Evolutionary conservation across 164 flowering plant genomes (phyloP), one percentile per base, ranked within the genome.

Genomic region (Nymphaea thermarum): DNA sequence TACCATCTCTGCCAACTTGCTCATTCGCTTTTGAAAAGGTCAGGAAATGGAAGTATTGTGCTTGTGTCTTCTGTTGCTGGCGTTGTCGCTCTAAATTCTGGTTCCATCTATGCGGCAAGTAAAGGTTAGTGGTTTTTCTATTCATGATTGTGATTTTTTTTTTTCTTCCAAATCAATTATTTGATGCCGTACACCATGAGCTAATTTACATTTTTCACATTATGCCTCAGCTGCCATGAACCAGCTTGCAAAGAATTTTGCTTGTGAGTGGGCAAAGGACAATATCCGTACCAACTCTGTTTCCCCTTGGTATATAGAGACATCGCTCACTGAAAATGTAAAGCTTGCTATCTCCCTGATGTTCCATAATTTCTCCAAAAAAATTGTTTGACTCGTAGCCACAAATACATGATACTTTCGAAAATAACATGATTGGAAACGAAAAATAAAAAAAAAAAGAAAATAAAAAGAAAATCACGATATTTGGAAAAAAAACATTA

Each of bases 241-340:
- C 79, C 93, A 87, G 62, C 74, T 87, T 14, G 80, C 95, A 3
- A 86, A 71, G 75, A 81, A 78, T 65, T 75, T 91, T 78, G 93
- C 97, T 64, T 89, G 93, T 71, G 97, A 89, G 75, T 89, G 95
- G 93, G 95, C 36, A 25, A 25, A 25, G 36, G 36, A 91, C 75
- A 84, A 83, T 66, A 87, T 91, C 68, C 75, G 93, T 73, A 71
- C 71, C 64, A 91, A 89, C 64, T 64, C 66, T 62, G 86, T 89
- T 67, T 82, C 91, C 4, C 97, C 93, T 1, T 86, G 91, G 89
- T 79, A 76, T 68, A 85, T 82, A 66, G 81, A 71, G 68, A 91
- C 97, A 69, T 75, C 89, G 2, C 86, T 88, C 14, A 84, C 81
- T 25, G 36, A 25, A 25, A 25, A 25, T 25, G 36, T 25, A 25